Evolutionary conservation across 805 yeast genomes (phyloP), one percentile per base, ranked within the genome.

Genomic region (Candida lessepsii): DNA sequence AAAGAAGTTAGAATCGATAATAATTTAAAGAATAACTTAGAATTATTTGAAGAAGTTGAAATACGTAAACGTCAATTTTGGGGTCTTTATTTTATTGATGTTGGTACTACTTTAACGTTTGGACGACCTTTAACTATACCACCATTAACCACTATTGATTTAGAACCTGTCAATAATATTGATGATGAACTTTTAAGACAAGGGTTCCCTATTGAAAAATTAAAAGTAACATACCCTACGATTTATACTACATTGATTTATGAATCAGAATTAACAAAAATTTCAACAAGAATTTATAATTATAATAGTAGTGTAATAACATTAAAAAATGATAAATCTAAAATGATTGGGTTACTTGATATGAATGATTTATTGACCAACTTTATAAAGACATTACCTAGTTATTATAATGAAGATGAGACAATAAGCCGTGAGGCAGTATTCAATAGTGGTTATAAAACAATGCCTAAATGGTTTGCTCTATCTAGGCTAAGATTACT

Each of bases 11-110:
- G 42, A 35, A 29, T 49, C n/a, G 49, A 41, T 35, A 17, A 24
- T 9, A 29, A 13, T 17, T 18, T 27, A 3, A 6, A 11, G 13
- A 21, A 39, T 19, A 48, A 49, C 29, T 25, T 38, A 16, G 46
- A 43, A 13, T 27, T 51, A 5, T 46, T 49, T 29, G 52, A 51
- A 45, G 53, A 50, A 26, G 30, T 51, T 13, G 56, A 51, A 28
- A 46, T 45, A 11, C 29, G 56, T 15, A 51, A 51, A 33, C 33
- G 56, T n/a, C 52, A 49, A 27, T 51, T 53, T 52, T 51, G 56
- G 56, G 56, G 56, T 15, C 46, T 51, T 50, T 51, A 51, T 28
- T 51, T 48, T 36, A 48, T 51, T 33, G 56, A 51, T 39, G 56
- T 51, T 18, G 56, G 56, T 5, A 46, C 53, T 5, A 51, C 56